Percentiles rank a stretch among this genome's conserved stretches.
These are phyloP conservation scores for Quercus variabilis DNA, from an alignment of 306 rosid species.

Conservation along the genomic window DNA sequence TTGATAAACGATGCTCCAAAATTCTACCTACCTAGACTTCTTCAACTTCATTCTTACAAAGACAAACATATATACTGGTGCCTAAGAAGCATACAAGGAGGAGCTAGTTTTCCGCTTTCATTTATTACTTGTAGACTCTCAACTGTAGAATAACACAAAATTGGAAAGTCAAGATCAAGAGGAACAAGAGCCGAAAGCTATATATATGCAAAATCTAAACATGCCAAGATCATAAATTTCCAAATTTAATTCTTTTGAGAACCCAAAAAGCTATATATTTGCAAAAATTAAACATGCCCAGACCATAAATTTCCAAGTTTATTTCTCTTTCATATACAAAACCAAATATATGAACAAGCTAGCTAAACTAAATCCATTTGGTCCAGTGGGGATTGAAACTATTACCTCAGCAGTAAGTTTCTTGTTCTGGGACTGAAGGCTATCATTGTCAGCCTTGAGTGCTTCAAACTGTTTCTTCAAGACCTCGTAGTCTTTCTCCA, in stretches of 20 bases:
- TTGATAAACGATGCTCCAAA: constrained; percentile 25
- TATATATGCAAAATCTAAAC: not conserved
- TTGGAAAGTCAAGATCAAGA: not conserved
- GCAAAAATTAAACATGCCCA: not conserved
- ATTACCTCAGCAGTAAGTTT: constrained; percentile 76
- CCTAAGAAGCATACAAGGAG: not conserved
- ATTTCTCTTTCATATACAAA: not conserved
- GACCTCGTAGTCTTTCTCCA: constrained; percentile 76
- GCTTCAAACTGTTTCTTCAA: constrained; percentile 82
- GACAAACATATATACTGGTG: not conserved
- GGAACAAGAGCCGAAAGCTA: not conserved
- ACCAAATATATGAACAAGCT: not conserved
- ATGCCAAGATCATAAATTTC: not conserved
- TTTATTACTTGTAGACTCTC: not conserved
- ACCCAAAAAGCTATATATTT: not conserved
- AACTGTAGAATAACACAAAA: not conserved
- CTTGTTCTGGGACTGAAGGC: constrained; percentile 70
- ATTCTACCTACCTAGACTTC: not conserved
- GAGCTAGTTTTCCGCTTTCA: not conserved
- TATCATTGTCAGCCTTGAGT: constrained; percentile 70
- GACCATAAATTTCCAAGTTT: not conserved
- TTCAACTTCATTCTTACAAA: not conserved
- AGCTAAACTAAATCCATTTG: not conserved
- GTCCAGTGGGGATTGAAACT: not conserved
- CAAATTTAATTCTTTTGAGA: not conserved